Evolutionary conservation across 768 basidiomycete genomes (phyloP).

Genomic region (Termitomyces eurrhizus): DNA sequence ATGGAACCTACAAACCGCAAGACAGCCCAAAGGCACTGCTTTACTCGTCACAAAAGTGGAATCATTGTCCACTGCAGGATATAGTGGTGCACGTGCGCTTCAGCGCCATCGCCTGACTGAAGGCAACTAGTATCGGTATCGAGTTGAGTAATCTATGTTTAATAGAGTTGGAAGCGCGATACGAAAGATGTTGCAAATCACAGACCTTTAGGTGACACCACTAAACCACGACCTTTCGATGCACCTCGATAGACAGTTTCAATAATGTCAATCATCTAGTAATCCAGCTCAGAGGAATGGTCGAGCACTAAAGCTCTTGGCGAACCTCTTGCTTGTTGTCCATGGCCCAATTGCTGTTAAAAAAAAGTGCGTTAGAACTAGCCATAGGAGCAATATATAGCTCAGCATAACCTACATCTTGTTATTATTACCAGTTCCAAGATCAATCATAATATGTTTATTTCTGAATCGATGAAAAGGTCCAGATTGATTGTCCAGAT

Average conservation of each 20-base stretch:
- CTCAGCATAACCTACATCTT: conserved; percentile 74
- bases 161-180: not conserved
- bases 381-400: not conserved
- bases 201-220: conserved; percentile 91
- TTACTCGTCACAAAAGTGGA: not conserved
- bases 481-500: not conserved
- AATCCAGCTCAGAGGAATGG: not conserved
- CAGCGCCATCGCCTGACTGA: not conserved
- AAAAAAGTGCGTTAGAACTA: conserved; percentile 8
- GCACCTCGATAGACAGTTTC: conserved; percentile 98
- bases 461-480: conserved; percentile 48
- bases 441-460: conserved; percentile 99
- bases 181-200: not conserved
- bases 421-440: conserved; percentile 99
- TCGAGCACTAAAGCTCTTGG: not conserved
- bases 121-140: conserved; percentile 2
- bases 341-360: conserved; percentile 92
- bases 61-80: not conserved
- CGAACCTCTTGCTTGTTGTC: conserved; percentile 95
- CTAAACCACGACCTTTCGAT: conserved; percentile 95
- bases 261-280: conserved; percentile 91
- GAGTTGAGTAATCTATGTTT: not conserved
- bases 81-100: not conserved
- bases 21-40: not conserved
- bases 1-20: not conserved